Percentiles rank a stretch among this genome's conserved stretches.
phyloP scores from a whole-genome alignment of 2,329 filamentous ascomycete species.

The Pseudocercospora cruenta region DNA sequence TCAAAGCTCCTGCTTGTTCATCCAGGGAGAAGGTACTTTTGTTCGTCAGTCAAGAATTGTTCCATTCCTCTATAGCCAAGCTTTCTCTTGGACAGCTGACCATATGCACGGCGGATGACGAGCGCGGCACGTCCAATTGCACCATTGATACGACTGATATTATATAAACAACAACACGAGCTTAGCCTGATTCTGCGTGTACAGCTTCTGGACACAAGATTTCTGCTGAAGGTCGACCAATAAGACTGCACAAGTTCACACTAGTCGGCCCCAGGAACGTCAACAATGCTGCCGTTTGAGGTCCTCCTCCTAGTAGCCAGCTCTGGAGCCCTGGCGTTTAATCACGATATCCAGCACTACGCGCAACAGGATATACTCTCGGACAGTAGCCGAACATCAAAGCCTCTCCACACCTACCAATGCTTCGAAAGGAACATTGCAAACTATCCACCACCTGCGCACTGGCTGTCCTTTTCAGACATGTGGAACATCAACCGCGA shows the following conservation, averaged over 20 bases:
- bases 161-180: not conserved
- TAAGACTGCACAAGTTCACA: not conserved
- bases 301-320: conserved; percentile 7
- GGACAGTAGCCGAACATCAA: not conserved
- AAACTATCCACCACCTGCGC: not conserved
- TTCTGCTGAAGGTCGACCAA: not conserved
- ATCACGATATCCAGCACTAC: not conserved
- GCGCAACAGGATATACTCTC: not conserved
- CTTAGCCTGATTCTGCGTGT: not conserved
- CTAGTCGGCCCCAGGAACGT: not conserved
- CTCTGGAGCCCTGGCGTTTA: not conserved
- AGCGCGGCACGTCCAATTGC: not conserved
- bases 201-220: not conserved
- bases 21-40: not conserved
- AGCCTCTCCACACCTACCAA: conserved; percentile 15
- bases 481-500: conserved; percentile 31
- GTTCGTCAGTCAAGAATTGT: too few relatives aligned
- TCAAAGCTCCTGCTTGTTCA: not conserved
- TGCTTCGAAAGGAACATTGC: conserved; percentile 22
- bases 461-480: conserved; percentile 24
- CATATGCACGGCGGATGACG: not conserved
- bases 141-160: not conserved
- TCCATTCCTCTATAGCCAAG: not conserved
- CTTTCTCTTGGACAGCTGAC: not conserved
- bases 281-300: conserved; percentile 13